These are phyloP conservation scores for Pyrenula aspistea DNA, from an alignment of 495 filamentous ascomycete genomes.

Conservation along the genomic window DNA sequence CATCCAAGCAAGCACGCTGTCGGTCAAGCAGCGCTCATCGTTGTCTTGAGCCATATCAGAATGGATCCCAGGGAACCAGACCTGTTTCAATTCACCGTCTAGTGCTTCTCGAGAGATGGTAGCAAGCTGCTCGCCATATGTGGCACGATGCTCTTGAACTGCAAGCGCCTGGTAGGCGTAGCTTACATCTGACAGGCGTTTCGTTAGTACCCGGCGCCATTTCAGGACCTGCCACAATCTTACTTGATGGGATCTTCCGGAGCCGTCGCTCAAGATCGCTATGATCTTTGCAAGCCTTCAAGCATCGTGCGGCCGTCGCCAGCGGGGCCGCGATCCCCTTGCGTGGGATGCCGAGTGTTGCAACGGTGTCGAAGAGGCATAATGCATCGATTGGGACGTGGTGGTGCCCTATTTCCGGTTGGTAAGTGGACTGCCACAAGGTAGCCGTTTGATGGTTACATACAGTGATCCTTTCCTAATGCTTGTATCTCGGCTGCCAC, in stretches of 20 bases:
- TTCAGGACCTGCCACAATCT: not conserved
- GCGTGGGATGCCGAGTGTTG: not conserved
- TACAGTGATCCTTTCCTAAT: not conserved
- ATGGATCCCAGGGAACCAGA: not conserved
- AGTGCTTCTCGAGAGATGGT: not conserved
- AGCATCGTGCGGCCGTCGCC: not conserved
- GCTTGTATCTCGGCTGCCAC: not conserved
- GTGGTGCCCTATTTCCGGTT: not conserved
- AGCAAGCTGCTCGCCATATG: not conserved
- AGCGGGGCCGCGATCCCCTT: not conserved
- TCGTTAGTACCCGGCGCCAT: not conserved
- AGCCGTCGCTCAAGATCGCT: not conserved
- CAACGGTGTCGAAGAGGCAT: not conserved
- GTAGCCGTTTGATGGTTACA: not conserved
- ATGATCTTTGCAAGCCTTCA: not conserved
- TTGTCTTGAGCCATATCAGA: not conserved
- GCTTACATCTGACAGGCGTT: not conserved
- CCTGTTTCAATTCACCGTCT: not conserved
- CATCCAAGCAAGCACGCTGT: not conserved
- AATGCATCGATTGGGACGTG: not conserved
- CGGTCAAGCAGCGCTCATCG: not conserved
- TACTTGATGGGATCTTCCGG: not conserved
- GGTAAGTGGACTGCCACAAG: not conserved
- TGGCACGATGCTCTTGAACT: not conserved
- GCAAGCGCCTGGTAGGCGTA: not conserved